Conservation (phyloP, 495 filamentous ascomycete genomes). For the Alectoria sarmentosa region DNA sequence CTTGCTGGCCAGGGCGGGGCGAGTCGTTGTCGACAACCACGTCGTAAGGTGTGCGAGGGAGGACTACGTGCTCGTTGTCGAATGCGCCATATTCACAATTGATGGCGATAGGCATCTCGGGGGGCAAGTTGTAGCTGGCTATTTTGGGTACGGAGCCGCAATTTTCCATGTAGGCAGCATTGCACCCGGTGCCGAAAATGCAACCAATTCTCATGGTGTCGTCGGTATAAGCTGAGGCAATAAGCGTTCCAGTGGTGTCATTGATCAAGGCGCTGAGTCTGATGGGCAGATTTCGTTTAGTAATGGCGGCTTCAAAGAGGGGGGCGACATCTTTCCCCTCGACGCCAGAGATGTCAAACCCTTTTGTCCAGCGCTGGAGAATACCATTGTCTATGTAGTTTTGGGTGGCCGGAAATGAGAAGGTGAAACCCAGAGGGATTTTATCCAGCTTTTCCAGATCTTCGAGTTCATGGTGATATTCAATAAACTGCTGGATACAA, state of each 20-base stretch:
- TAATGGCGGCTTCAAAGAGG: constrained; percentile 77
- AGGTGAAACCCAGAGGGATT: constrained; percentile 91
- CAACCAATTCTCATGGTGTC: constrained; percentile 86
- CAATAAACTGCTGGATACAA: constrained; percentile 92
- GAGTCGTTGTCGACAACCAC: constrained; percentile 85
- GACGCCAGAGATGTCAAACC: constrained; percentile 94
- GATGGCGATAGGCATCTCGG: constrained; percentile 88
- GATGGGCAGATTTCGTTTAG: constrained; percentile 80
- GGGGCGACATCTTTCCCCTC: constrained; percentile 94
- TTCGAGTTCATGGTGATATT: constrained; percentile 72
- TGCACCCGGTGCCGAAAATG: constrained; percentile 98
- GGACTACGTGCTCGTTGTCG: constrained; percentile 90
- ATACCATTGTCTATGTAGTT: constrained; percentile 95
- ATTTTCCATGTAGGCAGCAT: constrained; percentile 97
- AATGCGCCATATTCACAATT: constrained; percentile 99
- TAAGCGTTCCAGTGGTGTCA: constrained; percentile 98
- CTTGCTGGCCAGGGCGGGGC: constrained; percentile 89
- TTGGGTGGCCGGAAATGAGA: constrained; percentile 95
- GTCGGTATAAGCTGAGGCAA: constrained; percentile 95
- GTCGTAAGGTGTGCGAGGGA: constrained; percentile 81
- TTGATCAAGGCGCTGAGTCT: constrained; percentile 92
- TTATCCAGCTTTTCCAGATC: constrained; percentile 53
- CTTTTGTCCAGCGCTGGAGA: constrained; percentile 97
- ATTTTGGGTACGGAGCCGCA: constrained; percentile 89
- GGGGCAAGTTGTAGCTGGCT: constrained; percentile 84